These are phyloP conservation scores for Aspergillus sp. DNA, from an alignment of 2,329 filamentous ascomycete genomes.

Conservation along the genomic window DNA sequence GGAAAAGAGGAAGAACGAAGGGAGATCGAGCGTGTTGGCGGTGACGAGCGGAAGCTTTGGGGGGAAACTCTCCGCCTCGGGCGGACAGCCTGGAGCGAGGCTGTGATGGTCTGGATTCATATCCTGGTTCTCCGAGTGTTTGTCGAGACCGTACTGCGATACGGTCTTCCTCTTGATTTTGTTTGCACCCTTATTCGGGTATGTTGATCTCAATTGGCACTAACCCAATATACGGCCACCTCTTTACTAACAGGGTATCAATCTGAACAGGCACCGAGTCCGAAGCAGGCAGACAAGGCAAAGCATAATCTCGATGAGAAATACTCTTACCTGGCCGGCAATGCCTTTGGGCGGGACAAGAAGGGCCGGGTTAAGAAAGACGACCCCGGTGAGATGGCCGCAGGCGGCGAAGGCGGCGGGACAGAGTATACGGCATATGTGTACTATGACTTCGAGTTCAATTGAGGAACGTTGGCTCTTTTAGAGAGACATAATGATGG, in stretches of 20 bases:
- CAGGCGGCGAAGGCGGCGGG: constrained; percentile 59
- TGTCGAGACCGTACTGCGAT: constrained; percentile 94
- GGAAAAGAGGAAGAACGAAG: constrained; percentile 81
- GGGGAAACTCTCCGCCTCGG: constrained; percentile 81
- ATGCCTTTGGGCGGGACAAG: constrained; percentile 89
- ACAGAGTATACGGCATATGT: constrained; percentile 92
- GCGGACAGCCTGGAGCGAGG: constrained; percentile 89
- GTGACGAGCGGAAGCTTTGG: constrained; percentile 85
- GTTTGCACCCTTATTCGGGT: constrained; percentile 79
- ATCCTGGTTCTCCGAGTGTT: constrained; percentile 86
- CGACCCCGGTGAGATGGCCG: constrained; percentile 80
- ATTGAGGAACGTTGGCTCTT: constrained; percentile 20
- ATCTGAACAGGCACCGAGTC: constrained; percentile 54
- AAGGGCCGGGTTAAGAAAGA: constrained; percentile 87
- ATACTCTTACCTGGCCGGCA: constrained; percentile 89
- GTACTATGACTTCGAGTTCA: constrained; percentile 88
- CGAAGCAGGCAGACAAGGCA: constrained; percentile 73
- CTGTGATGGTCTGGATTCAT: constrained; percentile 93
- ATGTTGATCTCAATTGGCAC: constrained; percentile 24
- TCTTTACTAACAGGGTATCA: constrained; percentile 2
- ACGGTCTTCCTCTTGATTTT: constrained; percentile 85
- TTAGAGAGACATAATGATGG: background rate
- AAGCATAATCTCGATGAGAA: constrained; percentile 70
- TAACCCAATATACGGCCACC: no score
- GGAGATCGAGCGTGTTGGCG: constrained; percentile 72